Evolutionary conservation across 257 asterid species (phyloP).

Genomic region (Oldenlandia corymbosa): DNA sequence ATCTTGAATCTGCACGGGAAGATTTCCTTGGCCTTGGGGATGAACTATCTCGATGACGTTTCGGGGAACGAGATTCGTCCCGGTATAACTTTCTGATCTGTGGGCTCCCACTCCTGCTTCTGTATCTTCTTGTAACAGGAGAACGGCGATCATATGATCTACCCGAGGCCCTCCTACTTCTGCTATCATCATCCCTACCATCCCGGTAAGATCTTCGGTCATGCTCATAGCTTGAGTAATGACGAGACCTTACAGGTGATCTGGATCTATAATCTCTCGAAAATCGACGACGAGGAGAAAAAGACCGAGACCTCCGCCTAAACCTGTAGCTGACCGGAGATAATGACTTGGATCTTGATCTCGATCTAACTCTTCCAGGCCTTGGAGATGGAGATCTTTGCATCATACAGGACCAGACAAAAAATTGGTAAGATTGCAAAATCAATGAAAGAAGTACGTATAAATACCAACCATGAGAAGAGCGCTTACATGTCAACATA

Average conservation of each 20-base stretch:
- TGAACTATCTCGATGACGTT: constrained; percentile 46
- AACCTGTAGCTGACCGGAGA: constrained; percentile 65
- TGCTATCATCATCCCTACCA: constrained; percentile 52
- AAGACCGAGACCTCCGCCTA: constrained; percentile 70
- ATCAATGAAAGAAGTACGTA: not conserved
- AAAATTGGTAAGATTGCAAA: not conserved
- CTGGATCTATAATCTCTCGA: constrained; percentile 68
- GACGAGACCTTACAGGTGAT: constrained; percentile 77
- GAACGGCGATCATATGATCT: constrained; percentile 49
- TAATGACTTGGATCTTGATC: constrained; percentile 68
- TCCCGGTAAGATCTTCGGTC: constrained; percentile 68
- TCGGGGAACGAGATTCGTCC: constrained; percentile 61
- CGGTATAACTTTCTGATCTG: constrained; percentile 48
- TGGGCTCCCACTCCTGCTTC: constrained; percentile 78
- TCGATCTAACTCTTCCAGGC: constrained; percentile 50
- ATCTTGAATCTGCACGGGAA: constrained; percentile 52
- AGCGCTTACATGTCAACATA: not conserved
- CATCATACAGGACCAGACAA: constrained; percentile 16
- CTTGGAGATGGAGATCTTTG: constrained; percentile 59
- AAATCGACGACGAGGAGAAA: constrained; percentile 68
- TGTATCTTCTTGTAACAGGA: constrained; percentile 60
- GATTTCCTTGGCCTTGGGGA: constrained; percentile 44
- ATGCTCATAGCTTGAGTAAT: constrained; percentile 60
- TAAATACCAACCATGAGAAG: not conserved
- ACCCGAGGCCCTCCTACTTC: constrained; percentile 47